Evolutionary conservation across 129 eudicot species (phyloP).

Genomic region (Pulicaria dysenterica): DNA sequence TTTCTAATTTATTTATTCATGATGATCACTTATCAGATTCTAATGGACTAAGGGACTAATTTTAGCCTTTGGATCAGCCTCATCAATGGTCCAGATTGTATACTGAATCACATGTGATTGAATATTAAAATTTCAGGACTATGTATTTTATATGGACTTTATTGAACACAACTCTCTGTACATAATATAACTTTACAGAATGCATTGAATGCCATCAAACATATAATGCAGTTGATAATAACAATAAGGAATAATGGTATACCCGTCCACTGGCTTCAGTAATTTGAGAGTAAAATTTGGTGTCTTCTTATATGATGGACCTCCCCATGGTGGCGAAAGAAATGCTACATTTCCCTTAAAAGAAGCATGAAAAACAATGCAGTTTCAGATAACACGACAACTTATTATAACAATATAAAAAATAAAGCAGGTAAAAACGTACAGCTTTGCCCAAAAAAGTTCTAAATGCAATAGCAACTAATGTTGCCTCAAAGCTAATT

Average conservation of each 20-base stretch:
- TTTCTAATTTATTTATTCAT: conserved; percentile 10
- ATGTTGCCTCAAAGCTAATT: conserved; percentile 10
- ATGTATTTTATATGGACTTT: no score
- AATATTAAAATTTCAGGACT: no score
- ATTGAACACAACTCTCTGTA: no score
- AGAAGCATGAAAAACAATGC: conserved; percentile 11
- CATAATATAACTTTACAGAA: not conserved
- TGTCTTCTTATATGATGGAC: conserved; percentile 65
- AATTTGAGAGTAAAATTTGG: conserved; percentile 58
- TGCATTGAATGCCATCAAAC: not conserved
- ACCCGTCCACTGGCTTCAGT: conserved; percentile 84
- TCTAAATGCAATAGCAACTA: not conserved
- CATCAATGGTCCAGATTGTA: no score
- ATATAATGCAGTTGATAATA: not conserved
- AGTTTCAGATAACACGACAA: conserved; percentile 20
- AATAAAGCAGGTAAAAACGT: no score
- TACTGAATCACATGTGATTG: no score
- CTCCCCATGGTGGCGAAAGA: conserved; percentile 96
- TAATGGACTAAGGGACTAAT: no score
- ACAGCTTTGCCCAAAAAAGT: not conserved
- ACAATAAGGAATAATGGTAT: conserved; percentile 6
- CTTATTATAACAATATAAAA: no score
- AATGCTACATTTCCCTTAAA: conserved; percentile 64
- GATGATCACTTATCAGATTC: not conserved
- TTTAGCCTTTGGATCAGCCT: no score